Evolutionary conservation across 2,329 filamentous ascomycete species (phyloP).

Genomic region (Teratosphaeria zuluensis): DNA sequence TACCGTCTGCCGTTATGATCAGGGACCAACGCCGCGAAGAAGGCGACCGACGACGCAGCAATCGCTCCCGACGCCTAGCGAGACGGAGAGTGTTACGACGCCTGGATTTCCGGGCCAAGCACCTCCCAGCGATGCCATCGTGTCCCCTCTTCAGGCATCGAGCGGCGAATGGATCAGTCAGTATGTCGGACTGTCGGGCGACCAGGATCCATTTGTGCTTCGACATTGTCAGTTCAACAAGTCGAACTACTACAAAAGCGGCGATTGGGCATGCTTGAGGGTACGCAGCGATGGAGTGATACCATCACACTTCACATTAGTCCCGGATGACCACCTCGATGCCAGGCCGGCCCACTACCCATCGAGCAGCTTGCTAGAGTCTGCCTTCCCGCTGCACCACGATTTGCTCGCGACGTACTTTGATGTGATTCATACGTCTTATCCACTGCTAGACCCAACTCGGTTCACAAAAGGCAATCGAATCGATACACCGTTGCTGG

Average conservation of each 20-base stretch:
- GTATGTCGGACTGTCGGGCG: slow-evolving; percentile 11
- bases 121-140: not conserved
- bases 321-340: slow-evolving; percentile 9
- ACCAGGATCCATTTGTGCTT: slow-evolving; percentile 14
- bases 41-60: slow-evolving; percentile 6
- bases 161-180: slow-evolving; percentile 12
- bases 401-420: slow-evolving; percentile 14
- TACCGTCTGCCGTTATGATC: slow-evolving; percentile 11
- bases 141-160: not conserved
- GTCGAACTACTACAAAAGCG: slow-evolving; percentile 12
- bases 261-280: slow-evolving; percentile 12
- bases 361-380: slow-evolving; percentile 9
- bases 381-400: slow-evolving; percentile 13
- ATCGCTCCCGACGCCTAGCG: slow-evolving; percentile 1
- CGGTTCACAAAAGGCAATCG: slow-evolving; percentile 14
- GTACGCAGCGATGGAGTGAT: slow-evolving; percentile 5
- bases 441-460: slow-evolving; percentile 12
- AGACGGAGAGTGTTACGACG: not conserved
- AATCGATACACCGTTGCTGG: slow-evolving; percentile 13
- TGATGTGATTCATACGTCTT: slow-evolving; percentile 14
- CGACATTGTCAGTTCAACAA: slow-evolving; percentile 13
- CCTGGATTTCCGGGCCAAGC: not conserved
- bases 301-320: slow-evolving; percentile 7
- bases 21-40: slow-evolving; percentile 13
- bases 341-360: slow-evolving; percentile 12